Evolutionary conservation across 2,329 filamentous ascomycete species (phyloP).

Genomic region (Trichoderma breve): DNA sequence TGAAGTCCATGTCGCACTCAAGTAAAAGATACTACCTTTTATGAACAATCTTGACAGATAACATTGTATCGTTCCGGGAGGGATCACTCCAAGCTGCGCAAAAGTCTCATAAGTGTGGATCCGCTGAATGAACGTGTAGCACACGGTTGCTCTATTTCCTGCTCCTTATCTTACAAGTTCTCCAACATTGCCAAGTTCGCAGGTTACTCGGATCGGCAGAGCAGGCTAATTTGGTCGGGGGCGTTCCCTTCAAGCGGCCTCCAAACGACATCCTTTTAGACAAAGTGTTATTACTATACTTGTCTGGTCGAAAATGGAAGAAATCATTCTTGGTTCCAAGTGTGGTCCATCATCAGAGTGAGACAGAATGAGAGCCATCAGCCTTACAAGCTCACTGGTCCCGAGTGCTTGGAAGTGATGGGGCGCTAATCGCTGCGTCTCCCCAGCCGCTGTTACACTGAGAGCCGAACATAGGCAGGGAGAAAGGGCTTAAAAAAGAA

Average conservation of each 20-base stretch:
- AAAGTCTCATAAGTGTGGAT: not conserved
- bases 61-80: not conserved
- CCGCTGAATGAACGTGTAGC: not conserved
- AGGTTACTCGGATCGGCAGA: not conserved
- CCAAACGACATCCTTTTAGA: not conserved
- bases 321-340: not conserved
- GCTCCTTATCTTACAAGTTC: not conserved
- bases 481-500: constrained; percentile 5
- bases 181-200: not conserved
- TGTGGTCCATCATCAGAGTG: not conserved
- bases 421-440: constrained; percentile 19
- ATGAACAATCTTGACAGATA: not conserved
- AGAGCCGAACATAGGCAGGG: constrained; percentile 9
- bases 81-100: not conserved
- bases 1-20: not conserved
- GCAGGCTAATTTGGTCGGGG: not conserved
- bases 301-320: not conserved
- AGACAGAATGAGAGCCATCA: constrained; percentile 13
- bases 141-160: not conserved
- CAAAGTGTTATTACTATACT: not conserved
- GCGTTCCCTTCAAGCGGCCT: not conserved
- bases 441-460: constrained; percentile 16
- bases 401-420: constrained; percentile 21
- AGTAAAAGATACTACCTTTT: not conserved
- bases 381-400: constrained; percentile 19